These are phyloP conservation scores for Coemansia sp. DNA, from an alignment of 192 early-diverging fungal species.

Conservation along the genomic window DNA sequence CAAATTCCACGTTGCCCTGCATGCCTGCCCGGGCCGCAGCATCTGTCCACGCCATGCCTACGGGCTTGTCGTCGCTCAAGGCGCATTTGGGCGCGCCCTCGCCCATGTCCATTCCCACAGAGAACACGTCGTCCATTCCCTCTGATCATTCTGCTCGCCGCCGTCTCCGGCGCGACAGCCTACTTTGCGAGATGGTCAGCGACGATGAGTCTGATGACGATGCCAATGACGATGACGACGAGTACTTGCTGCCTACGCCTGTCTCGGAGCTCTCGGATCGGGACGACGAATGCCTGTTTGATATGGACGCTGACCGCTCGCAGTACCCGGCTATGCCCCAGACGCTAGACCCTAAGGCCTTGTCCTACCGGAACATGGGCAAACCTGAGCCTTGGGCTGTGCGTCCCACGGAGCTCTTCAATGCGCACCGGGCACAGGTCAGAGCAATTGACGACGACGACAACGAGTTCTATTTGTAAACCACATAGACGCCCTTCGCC, in stretches of 20 bases:
- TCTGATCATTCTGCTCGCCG: not conserved
- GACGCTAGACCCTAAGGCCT: constrained; percentile 19
- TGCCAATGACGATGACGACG: constrained; percentile 9
- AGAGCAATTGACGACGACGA: constrained; percentile 52
- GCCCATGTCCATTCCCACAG: constrained; percentile 16
- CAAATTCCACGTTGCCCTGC: constrained; percentile 5
- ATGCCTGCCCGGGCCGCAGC: constrained; percentile 8
- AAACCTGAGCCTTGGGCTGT: constrained; percentile 50
- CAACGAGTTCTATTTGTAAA: constrained; percentile 41
- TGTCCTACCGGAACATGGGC: constrained; percentile 24
- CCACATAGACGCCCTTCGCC: not conserved
- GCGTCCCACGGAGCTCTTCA: constrained; percentile 31
- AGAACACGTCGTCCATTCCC: constrained; percentile 8
- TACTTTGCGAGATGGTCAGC: constrained; percentile 9
- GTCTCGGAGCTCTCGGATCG: not conserved
- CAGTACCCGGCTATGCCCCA: constrained; percentile 1
- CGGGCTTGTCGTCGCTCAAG: not conserved
- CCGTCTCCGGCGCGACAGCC: constrained; percentile 21
- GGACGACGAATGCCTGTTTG: constrained; percentile 34
- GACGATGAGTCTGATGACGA: not conserved
- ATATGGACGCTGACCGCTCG: constrained; percentile 41
- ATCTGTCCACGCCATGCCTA: constrained; percentile 1
- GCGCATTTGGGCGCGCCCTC: constrained; percentile 6
- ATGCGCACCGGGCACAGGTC: constrained; percentile 44
- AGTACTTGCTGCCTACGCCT: constrained; percentile 3